These are phyloP conservation scores for Pilatotrama ljubarskyi DNA, from an alignment of 768 basidiomycete species.

Conservation along the genomic window DNA sequence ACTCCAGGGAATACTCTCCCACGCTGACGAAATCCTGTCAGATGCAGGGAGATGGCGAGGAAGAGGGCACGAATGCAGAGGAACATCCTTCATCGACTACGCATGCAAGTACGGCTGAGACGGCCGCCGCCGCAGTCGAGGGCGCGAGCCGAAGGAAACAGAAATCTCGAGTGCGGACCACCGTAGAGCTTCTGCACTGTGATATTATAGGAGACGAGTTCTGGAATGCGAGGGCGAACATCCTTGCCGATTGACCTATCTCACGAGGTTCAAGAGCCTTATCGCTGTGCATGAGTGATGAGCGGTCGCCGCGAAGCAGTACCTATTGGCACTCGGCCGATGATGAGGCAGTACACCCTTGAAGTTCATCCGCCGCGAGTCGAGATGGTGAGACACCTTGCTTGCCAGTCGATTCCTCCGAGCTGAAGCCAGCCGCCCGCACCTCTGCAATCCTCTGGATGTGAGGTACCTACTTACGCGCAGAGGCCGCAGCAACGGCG, in stretches of 20 bases:
- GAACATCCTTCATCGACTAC: not conserved
- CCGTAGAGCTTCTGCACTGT: constrained; percentile 67
- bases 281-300: not conserved
- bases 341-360: no score
- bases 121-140: not conserved
- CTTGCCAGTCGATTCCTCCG: no score
- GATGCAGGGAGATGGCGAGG: not conserved
- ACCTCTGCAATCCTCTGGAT: no score
- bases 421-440: no score
- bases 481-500: no score
- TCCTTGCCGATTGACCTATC: constrained; percentile 44
- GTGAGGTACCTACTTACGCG: no score
- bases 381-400: no score
- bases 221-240: constrained; percentile 63
- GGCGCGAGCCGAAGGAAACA: constrained; percentile 15
- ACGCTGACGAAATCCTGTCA: not conserved
- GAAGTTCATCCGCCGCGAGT: no score
- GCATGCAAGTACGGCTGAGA: not conserved
- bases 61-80: not conserved
- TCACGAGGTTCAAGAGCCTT: not conserved
- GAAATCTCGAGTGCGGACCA: constrained; percentile 40
- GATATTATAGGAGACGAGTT: constrained; percentile 84
- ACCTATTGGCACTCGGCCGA: no score
- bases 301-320: no score
- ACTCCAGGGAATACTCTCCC: not conserved